A percentile compares a stretch with the other conserved stretches of the same genome.
Conservation (phyloP, 768 basidiomycete species). For the Phlebiopsis gigantea region DNA sequence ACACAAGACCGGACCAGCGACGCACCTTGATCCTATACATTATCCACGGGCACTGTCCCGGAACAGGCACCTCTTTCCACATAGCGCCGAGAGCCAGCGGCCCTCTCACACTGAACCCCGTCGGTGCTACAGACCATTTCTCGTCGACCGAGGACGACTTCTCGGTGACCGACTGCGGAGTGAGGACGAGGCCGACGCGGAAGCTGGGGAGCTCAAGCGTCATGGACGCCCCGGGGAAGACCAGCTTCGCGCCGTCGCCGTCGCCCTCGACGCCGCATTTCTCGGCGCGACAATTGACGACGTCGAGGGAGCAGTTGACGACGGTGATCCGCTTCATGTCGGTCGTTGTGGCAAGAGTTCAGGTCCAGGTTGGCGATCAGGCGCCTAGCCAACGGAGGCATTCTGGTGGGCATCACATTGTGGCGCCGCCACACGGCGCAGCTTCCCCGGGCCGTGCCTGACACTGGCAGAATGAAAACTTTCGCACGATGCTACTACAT, state of each 20-base stretch:
- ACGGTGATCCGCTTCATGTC: conserved; percentile 26
- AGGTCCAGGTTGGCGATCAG: background rate
- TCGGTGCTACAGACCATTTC: conserved; percentile 18
- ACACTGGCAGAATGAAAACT: background rate
- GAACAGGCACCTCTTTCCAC: conserved; percentile 42
- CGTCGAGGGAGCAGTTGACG: conserved; percentile 32
- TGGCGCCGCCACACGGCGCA: background rate
- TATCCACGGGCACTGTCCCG: conserved; percentile 48
- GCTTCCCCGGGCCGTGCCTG: background rate
- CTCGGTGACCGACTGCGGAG: conserved; percentile 9
- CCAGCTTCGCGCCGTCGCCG: background rate
- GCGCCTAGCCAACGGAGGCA: background rate
- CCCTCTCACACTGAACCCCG: conserved; percentile 19
- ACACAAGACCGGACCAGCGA: background rate
- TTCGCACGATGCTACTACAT: background rate
- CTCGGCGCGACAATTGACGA: conserved; percentile 18
- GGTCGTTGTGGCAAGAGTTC: background rate
- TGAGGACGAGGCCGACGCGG: conserved; percentile 4
- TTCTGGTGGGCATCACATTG: background rate
- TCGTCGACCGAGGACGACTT: conserved; percentile 8
- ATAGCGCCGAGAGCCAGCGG: conserved; percentile 26
- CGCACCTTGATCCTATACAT: conserved; percentile 52
- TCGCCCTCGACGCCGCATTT: background rate
- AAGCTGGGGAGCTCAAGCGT: conserved; percentile 10
- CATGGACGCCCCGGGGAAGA: conserved; percentile 8